Evolutionary conservation across 177 flowering plant genomes (phyloP), one percentile per base, ranked within the genome.

Genomic region (Tripterygium wilfordii): DNA sequence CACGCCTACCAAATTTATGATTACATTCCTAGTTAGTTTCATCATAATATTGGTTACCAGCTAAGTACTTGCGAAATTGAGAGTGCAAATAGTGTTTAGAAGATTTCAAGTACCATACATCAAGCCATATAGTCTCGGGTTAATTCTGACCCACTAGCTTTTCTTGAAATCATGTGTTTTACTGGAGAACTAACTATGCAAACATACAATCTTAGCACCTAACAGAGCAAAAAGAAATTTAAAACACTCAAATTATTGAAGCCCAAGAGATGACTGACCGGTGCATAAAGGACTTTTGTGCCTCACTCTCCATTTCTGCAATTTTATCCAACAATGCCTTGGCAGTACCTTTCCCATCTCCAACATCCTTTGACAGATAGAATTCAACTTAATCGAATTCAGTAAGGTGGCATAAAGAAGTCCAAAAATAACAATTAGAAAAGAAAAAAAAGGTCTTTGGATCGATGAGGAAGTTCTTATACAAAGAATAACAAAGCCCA

Each of bases 251-350:
- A 26, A 7, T 10, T 4, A 12, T 39, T 28, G 23, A 13, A 10
- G 13, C 35, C 25, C 27, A 5, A 15, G 19, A 5, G 1, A 22
- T 17, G 32, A 17, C 51, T 58, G 42, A 74, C 79, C 79, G 58
- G 64, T 74, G 79, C 79, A 74, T 74, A 40, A 74, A 56, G 15
- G 79, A 74, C 35, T 70, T 74, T 54, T 74, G 66, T 17, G 79
- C 79, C 31, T 74, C 75, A 18, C 48, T 74, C 53, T 74, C 75
- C 53, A 51, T 61, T 24, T 21, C 42, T 42, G 62, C 46, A 40
- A 74, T 70, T 62, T 67, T 70, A 67, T 70, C 70, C 30, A 74
- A 75, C 13, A 74, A 48, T 68, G 64, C 58, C 49, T 67, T 74
- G 45, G 51, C 49, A 45, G 32, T 64, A 13, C 54, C 57, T 35